Base-by-base conservation (phyloP, 163 green algal species). In the Scenedesmus sp. region DNA sequence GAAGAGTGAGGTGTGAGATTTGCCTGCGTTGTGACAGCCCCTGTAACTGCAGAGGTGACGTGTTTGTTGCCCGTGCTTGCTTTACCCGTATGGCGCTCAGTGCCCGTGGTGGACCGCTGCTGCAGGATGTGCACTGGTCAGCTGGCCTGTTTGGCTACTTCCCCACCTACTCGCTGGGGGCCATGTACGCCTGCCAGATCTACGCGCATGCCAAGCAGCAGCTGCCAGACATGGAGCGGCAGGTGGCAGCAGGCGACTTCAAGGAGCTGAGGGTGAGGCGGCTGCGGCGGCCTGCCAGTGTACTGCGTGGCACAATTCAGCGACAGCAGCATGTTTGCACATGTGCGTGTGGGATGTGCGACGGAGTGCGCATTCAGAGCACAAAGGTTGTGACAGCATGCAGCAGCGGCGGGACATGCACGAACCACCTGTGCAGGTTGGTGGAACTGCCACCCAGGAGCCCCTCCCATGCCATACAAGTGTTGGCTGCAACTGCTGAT, bases 81-180 rank as follows among this genome's bases (percentile, higher is more conserved):
- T n/a, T n/a, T n/a, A n/a, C n/a, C n/a, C n/a, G n/a, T n/a, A n/a
- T n/a, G n/a, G n/a, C n/a, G n/a, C n/a, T n/a, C n/a, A n/a, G 22
- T 33, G 59, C 24, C 22, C 10, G 4, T 89, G n/a, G n/a, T 65
- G 40, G 18, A 78, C 35, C 86, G 81, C 83, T 86, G 83, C 37
- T 94, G 40, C 97, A 98, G 93, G 97, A 98, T 89, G 95, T 98
- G 59, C 97, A 99, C 94, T 99, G 97, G 92, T 91, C 56, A 18
- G 86, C 90, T 5, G 92, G 93, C 16, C 40, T 91, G 53, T 95
- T 98, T 91, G 96, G 96, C 5, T 99, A 99, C 94, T 99, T 99
- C 93, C 97, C 97, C 43, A 98, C 96, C 40, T 99, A 99, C 93
- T 93, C 88, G 0, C 91, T 99, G 18, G 97, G 97, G 0, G 96